Evolutionary conservation across 768 basidiomycete species (phyloP).

Genomic region (Boletus pseudopeckii): DNA sequence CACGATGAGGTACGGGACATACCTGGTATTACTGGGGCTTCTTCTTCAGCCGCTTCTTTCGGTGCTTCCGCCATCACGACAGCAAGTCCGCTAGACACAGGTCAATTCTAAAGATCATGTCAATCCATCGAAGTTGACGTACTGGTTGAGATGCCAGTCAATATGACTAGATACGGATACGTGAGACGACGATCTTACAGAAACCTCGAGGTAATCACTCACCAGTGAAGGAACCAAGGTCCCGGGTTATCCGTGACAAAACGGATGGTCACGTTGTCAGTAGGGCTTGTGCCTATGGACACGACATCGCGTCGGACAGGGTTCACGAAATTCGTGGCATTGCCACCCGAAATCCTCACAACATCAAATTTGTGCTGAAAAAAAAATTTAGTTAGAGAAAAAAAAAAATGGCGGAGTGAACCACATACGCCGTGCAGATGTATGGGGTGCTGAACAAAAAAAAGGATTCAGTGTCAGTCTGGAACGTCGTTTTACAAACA

Average conservation of each 20-base stretch:
- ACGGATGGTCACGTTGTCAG: slow-evolving; percentile 51
- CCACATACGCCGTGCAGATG: slow-evolving; percentile 41
- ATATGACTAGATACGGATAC: slow-evolving; percentile 20
- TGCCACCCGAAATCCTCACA: slow-evolving; percentile 31
- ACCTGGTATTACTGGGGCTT: slow-evolving; percentile 21
- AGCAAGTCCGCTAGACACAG: slow-evolving; percentile 24
- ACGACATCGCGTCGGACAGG: slow-evolving; percentile 37
- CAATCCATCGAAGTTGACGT: background rate
- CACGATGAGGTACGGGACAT: background rate
- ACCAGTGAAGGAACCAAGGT: slow-evolving; percentile 53
- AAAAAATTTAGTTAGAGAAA: background rate
- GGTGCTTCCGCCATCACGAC: slow-evolving; percentile 30
- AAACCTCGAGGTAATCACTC: background rate
- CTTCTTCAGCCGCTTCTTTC: background rate
- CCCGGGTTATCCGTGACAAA: slow-evolving; percentile 67
- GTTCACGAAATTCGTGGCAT: slow-evolving; percentile 33
- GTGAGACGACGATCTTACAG: background rate
- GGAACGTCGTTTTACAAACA: background rate
- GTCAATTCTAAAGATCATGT: background rate
- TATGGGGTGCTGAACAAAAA: slow-evolving; percentile 32
- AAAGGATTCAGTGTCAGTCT: background rate
- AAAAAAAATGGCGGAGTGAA: background rate
- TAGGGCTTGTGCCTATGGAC: slow-evolving; percentile 23
- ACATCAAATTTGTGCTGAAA: slow-evolving; percentile 38
- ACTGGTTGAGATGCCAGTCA: slow-evolving; percentile 31